Base-by-base conservation (phyloP, 371 early-diverging fungal species). In the Lichtheimia corymbifera region DNA sequence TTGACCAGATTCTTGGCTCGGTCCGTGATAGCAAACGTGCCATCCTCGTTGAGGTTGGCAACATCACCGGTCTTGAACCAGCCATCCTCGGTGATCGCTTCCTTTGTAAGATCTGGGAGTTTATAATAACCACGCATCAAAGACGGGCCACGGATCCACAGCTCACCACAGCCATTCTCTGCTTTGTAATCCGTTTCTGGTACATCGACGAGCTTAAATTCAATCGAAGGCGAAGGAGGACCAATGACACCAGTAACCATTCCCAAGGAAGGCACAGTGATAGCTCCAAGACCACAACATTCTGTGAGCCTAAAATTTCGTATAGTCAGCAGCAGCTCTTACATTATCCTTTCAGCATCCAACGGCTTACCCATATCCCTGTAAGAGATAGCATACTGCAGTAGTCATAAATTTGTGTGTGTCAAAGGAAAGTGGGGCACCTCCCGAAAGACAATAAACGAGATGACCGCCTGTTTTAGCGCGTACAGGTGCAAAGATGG, bases 31-130 rank as follows among this genome's bases (percentile, higher is more conserved):
- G 72, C 59, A 55, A 80, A 66, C 3, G 78, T 85, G 3, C 96
- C 97, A 56, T 88, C 79, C 25, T 77, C 67, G 53, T 92, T 86
- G 49, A 97, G 69, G 25, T 74, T 74, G 13, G 93, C 98, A 71
- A 99, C 88, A 67, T 98, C 99, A 4, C 99, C 98, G 3, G 99
- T 97, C 70, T 91, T 90, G 64, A 98, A 83, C 96, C 96, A 99
- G 2, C 96, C 94, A 51, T 96, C 96, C 2, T 73, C 67, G 11
- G 88, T 89, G 40, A 97, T 68, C 1, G 91, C 79, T 55, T 92
- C 91, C 27, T 76, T 73, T 2, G 97, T 98, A 20, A 92, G 83
- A 49, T 79, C 83, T 2, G 86, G 83, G 50, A 93, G 90, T 67
- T 95, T 94, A 73, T 76, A 83, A 65, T 96, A 97, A 5, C 95